Conservation (phyloP, 192 early-diverging fungal species). For the Entomortierella chlamydospora region DNA sequence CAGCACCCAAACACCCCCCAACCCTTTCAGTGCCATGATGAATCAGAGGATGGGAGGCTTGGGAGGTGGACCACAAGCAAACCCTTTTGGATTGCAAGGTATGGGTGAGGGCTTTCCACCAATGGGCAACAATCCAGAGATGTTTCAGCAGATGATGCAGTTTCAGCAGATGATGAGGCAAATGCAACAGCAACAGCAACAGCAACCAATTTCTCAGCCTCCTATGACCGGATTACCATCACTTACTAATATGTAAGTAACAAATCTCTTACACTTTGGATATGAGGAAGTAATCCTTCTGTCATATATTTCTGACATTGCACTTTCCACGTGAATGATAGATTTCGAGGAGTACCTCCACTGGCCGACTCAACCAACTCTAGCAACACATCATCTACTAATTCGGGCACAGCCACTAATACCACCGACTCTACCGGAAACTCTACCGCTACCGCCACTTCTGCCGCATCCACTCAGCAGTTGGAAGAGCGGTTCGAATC, state of each 20-base stretch:
- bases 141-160: slow-evolving; percentile 56
- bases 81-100: slow-evolving; percentile 34
- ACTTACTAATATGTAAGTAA: slow-evolving; percentile 32
- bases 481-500: slow-evolving; percentile 71
- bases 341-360: slow-evolving; percentile 24
- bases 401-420: neutral
- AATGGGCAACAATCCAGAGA: slow-evolving; percentile 51
- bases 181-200: slow-evolving; percentile 43
- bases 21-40: slow-evolving; percentile 36
- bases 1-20: slow-evolving; percentile 3
- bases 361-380: slow-evolving; percentile 2
- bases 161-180: slow-evolving; percentile 53
- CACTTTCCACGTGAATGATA: neutral
- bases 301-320: neutral
- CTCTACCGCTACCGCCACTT: slow-evolving; percentile 2
- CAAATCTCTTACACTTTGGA: neutral
- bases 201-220: slow-evolving; percentile 10
- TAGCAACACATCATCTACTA: neutral
- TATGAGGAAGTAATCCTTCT: too few relatives aligned
- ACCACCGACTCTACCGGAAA: slow-evolving; percentile 6
- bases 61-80: slow-evolving; percentile 4
- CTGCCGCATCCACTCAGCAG: slow-evolving; percentile 47
- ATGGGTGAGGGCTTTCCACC: slow-evolving; percentile 18
- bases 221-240: neutral
- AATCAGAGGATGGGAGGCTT: slow-evolving; percentile 15